Base-by-base conservation (phyloP, 345 rosid species). In the Salix udensis region DNA sequence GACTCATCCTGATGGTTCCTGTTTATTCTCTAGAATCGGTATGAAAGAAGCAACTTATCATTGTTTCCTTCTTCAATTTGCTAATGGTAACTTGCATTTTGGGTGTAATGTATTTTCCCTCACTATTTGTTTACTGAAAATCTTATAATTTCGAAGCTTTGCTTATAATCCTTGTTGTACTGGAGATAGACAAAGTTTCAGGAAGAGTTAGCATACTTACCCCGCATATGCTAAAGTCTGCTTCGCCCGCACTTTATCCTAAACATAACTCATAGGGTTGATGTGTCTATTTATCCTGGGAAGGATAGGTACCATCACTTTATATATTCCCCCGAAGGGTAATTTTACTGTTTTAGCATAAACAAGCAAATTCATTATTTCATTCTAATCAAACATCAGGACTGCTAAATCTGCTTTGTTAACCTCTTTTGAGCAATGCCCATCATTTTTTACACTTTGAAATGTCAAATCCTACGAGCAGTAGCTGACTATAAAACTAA, bases 1-100 rank as follows among this genome's bases (percentile, higher is more conserved):
- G 99, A 66, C 96, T 96, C 79, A 88, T 96, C 78, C 84, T 96
- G 81, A 93, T 96, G 99, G 99, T 96, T 78, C 99, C 99, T 76
- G 95, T 93, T 40, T 96, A 96, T 75, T 90, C 98, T 15, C 79
- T 93, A 61, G 99, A 96, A 84, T 96, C 99, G 91, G 99, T 96
- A 96, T 72, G 88, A 67, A 18, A 40, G 10, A 53, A 5, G 2
- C 16, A 64, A 53, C 64, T 10, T 71, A 65, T 44, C 28, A 44
- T 31, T 69, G 67, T 67, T 0, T 65, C 67, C 58, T 46, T 10
- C 34, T 46, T 73, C 36, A 74, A 16, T 40, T 8, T 26, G 34
- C 50, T 18, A 24, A 36, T 60, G 62, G 28, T n/a, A n/a, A n/a
- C 62, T 31, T 72, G 65, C 12, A 31, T 72, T 5, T 53, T 24